Conservation (phyloP, 2,329 filamentous ascomycete genomes). For the Sporothrix schenckii region DNA sequence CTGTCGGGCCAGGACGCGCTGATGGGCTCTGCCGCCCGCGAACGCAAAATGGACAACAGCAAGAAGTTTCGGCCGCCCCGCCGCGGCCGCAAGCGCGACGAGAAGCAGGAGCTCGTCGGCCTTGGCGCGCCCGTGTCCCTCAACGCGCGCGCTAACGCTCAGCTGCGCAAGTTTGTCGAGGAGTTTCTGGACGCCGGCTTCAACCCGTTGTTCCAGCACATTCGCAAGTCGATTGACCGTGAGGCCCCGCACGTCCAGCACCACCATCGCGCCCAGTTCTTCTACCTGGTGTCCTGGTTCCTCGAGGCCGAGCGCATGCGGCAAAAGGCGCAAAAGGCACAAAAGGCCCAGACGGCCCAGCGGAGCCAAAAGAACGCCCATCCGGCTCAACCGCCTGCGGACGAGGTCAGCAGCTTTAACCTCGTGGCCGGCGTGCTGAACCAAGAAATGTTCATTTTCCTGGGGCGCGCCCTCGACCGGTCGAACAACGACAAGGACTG, state of each 20-base stretch:
- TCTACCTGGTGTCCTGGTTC: slow-evolving; percentile 93
- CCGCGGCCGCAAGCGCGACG: slow-evolving; percentile 61
- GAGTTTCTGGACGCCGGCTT: slow-evolving; percentile 95
- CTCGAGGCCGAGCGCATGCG: slow-evolving; percentile 80
- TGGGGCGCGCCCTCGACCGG: slow-evolving; percentile 80
- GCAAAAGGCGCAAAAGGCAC: slow-evolving; percentile 54
- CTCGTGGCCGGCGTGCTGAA: slow-evolving; percentile 87
- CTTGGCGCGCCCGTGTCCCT: slow-evolving; percentile 68
- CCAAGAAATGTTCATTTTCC: slow-evolving; percentile 89
- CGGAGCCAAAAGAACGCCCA: slow-evolving; percentile 48
- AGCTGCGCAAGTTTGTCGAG: slow-evolving; percentile 80
- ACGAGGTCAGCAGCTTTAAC: slow-evolving; percentile 74
- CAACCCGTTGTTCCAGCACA: slow-evolving; percentile 83
- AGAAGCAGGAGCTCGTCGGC: slow-evolving; percentile 67
- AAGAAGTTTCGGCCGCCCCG: slow-evolving; percentile 89
- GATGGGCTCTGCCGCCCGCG: slow-evolving; percentile 68
- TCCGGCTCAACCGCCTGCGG: slow-evolving; percentile 40
- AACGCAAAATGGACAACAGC: slow-evolving; percentile 85
- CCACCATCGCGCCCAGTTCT: slow-evolving; percentile 81
- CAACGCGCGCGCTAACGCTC: slow-evolving; percentile 71
- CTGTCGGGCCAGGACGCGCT: slow-evolving; percentile 88
- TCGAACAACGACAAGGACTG: slow-evolving; percentile 82
- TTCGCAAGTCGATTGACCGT: slow-evolving; percentile 86
- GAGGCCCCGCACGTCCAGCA: slow-evolving; percentile 80
- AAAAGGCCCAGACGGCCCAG: slow-evolving; percentile 55